Conservation (phyloP, 805 yeast species). For the Cyberlindnera euphorbiiphila region DNA sequence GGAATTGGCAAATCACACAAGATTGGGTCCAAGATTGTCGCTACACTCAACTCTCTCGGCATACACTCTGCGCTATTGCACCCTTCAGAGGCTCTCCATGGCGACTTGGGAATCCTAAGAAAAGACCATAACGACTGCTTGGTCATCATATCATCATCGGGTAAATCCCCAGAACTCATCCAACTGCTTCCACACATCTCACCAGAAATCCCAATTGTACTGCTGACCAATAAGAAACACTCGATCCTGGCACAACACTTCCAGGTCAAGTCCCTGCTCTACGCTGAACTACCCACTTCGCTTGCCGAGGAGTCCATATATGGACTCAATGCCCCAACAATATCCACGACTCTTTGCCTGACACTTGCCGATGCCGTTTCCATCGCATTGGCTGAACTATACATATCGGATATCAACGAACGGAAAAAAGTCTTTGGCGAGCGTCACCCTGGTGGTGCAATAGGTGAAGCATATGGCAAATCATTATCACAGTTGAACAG, state of each 20-base stretch:
- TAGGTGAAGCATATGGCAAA: slow-evolving; percentile 50
- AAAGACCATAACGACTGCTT: slow-evolving; percentile 53
- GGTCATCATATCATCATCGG: slow-evolving; percentile 72
- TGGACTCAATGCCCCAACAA: slow-evolving; percentile 86
- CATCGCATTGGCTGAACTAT: slow-evolving; percentile 66
- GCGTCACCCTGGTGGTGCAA: slow-evolving; percentile 90
- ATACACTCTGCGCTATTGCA: slow-evolving; percentile 65
- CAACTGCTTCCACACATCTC: slow-evolving; percentile 51
- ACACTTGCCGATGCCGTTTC: slow-evolving; percentile 76
- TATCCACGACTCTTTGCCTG: slow-evolving; percentile 73
- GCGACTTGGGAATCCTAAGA: slow-evolving; percentile 74
- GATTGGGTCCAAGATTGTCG: slow-evolving; percentile 73
- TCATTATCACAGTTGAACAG: slow-evolving; percentile 11
- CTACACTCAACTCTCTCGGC: slow-evolving; percentile 78
- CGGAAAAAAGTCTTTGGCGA: slow-evolving; percentile 58
- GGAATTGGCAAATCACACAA: slow-evolving; percentile 87
- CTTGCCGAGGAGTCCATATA: slow-evolving; percentile 56
- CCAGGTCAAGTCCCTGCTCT: slow-evolving; percentile 48
- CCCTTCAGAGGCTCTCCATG: slow-evolving; percentile 87
- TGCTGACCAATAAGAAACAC: slow-evolving; percentile 59
- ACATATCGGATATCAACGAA: slow-evolving; percentile 49
- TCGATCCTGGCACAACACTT: slow-evolving; percentile 51
- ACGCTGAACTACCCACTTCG: slow-evolving; percentile 56
- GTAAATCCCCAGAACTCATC: slow-evolving; percentile 75
- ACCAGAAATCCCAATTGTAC: slow-evolving; percentile 46